These are phyloP conservation scores for Cicer bijugum DNA, from an alignment of 306 rosid genomes.

Conservation along the genomic window DNA sequence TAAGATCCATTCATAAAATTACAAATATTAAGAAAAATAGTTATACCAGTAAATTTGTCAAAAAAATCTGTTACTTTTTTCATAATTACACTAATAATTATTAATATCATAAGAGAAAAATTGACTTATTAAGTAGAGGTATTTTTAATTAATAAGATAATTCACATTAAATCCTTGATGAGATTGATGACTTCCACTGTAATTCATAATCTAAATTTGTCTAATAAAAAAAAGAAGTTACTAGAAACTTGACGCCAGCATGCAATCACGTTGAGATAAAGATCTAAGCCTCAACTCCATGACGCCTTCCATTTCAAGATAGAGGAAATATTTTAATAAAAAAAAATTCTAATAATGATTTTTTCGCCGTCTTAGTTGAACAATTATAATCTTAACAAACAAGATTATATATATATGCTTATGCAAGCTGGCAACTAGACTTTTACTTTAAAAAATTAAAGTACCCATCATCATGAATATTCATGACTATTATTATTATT, in stretches of 20 bases:
- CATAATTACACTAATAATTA: too few relatives aligned
- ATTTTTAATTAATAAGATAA: too few relatives aligned
- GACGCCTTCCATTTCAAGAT: not conserved
- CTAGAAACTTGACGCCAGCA: slow-evolving; percentile 39
- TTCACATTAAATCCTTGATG: too few relatives aligned
- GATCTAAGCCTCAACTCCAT: not conserved
- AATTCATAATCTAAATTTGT: too few relatives aligned
- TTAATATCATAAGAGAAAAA: too few relatives aligned
- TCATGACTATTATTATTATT: slow-evolving; percentile 17
- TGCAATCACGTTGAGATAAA: not conserved
- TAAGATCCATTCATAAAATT: too few relatives aligned
- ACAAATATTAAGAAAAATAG: too few relatives aligned
- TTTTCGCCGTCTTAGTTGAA: slow-evolving; percentile 30
- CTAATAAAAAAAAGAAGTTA: slow-evolving; percentile 18
- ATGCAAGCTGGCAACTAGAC: slow-evolving; percentile 40
- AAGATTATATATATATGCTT: slow-evolving; percentile 12
- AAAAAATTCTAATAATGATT: not conserved
- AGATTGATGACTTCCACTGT: too few relatives aligned
- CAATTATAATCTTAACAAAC: slow-evolving; percentile 32
- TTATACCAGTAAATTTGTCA: too few relatives aligned
- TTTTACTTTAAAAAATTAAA: not conserved
- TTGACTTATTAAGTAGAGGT: too few relatives aligned
- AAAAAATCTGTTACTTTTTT: too few relatives aligned
- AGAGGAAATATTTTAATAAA: not conserved
- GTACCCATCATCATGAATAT: not conserved